phyloP scores from a whole-genome alignment of 495 filamentous ascomycete genomes.

The Sporormia fimetaria region DNA sequence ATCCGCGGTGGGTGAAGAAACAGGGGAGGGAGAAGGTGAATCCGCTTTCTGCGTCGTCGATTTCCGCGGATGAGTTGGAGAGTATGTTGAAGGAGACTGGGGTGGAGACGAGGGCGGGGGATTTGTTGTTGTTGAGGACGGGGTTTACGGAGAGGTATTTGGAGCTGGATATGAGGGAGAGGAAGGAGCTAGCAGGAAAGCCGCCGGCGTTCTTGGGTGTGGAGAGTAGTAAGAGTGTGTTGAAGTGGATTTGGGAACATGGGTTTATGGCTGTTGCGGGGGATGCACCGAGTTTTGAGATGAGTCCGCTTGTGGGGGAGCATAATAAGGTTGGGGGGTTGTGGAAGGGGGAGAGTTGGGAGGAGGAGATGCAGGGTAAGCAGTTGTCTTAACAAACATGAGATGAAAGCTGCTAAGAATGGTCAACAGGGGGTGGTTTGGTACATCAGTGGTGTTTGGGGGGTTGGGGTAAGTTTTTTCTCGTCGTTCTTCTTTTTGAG shows the following conservation, averaged over 20 bases:
- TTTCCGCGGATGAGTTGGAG: conserved; percentile 24
- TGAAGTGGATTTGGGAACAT: conserved; percentile 32
- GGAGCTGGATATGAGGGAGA: conserved; percentile 26
- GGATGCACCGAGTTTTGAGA: conserved; percentile 21
- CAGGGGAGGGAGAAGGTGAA: conserved; percentile 12
- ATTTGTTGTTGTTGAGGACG: conserved; percentile 44
- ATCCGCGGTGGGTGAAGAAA: conserved; percentile 15
- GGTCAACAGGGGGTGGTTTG: conserved; percentile 5
- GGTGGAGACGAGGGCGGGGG: conserved; percentile 41
- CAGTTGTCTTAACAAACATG: background rate
- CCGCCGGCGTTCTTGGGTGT: conserved; percentile 40
- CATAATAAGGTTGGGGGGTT: conserved; percentile 14
- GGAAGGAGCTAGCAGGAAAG: conserved; percentile 28
- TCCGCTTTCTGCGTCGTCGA: conserved; percentile 3
- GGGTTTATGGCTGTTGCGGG: conserved; percentile 15
- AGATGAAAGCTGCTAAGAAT: background rate
- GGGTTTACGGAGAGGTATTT: conserved; percentile 38
- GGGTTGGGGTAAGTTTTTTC: conserved; percentile 14
- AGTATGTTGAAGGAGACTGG: conserved; percentile 39
- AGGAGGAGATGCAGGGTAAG: conserved; percentile 19
- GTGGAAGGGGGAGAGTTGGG: conserved; percentile 20
- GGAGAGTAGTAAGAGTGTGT: conserved; percentile 37
- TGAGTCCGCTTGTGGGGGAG: conserved; percentile 13
- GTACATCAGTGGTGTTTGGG: conserved; percentile 19
- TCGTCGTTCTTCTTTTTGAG: background rate